Base-by-base conservation (phyloP, 1,139 yeast species). In the Lodderomyces pseudojiufengensis region DNA sequence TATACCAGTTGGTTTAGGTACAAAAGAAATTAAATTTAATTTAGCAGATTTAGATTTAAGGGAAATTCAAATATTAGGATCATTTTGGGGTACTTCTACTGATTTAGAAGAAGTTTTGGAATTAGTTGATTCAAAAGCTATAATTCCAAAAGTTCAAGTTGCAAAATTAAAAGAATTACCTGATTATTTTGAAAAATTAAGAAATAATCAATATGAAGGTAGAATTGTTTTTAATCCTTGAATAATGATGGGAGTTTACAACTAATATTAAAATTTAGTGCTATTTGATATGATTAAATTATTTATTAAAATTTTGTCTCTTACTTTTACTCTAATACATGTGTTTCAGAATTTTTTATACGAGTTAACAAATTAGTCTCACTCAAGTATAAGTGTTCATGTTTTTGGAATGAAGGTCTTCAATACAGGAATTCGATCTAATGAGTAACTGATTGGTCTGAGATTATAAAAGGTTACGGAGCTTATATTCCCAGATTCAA, bases 81-180 rank as follows among this genome's bases (percentile, higher is more conserved):
- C 62, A 18, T 65, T 69, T 45, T 72, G 75, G 40, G 76, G 76
- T 12, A 59, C 64, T 8, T 58, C 70, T 3, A 46, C 48, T 9
- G 75, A 70, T 34, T 70, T 65, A 39, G 46, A 50, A 12, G 73
- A 70, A 42, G 57, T 62, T 30, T 55, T 70, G 55, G 50, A 58
- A 22, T 60, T 73, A 63, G 61, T 67, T 23, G 47, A 55, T 3
- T 43, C 50, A 38, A 73, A 73, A 5, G 52, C 47, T 31, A 49
- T 70, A 33, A 58, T 48, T 33, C 76, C 76, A 1, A 44, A 57
- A n/a, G 58, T 61, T 23, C 48, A 51, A n/a, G 43, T 49, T 15
- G 60, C 51, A 15, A 49, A 55, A 8, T 58, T 70, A 50, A 50
- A 52, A 28, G 56, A 63, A 14, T 52, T 70, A 35, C 67, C 68